Evolutionary conservation across 2,329 filamentous ascomycete species (phyloP), one percentile per base, ranked within the genome.

Genomic region (Thelonectria discophora): DNA sequence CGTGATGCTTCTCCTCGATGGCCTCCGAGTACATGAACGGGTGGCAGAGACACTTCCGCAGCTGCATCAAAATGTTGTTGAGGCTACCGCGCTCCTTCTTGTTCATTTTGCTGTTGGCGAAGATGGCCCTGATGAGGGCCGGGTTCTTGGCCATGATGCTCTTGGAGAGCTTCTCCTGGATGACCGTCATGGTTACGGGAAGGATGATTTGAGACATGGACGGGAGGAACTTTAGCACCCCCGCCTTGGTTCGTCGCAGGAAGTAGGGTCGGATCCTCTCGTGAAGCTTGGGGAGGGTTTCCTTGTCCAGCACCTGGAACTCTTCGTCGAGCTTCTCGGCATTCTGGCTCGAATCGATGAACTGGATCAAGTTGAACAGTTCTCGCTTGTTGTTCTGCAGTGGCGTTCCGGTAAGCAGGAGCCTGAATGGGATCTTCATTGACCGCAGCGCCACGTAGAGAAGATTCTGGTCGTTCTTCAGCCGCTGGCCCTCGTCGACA

Each of bases 341-440:
- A 68, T 93, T 85, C 48, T 83, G 79, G 1, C 79, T 81, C 7
- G 88, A 84, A 72, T 99, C 93, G 45, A 97, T 85, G 75, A 99
- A 99, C 67, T 98, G 94, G 4, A 99, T 80, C n/a, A 99, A 82
- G 72, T 97, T 99, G 81, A 98, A 98, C 0, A 99, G 81, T 75
- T 99, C 95, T 48, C 93, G 86, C 68, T 93, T 92, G 74, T 97
- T 98, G 77, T 99, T 99, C 71, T 99, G 95, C 12, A 99, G 79
- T 0, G 95, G 95, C 0, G 95, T 99, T 2, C 89, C 93, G 77
- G 94, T 98, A 34, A 99, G 82, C 2, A 99, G 84, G 40, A 97
- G 84, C 55, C 93, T 89, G 78, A 95, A 97, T 0, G 91, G 91
- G 30, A 94, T 88, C 52, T 87, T 90, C 76, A 97, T 86, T 3